These are phyloP conservation scores for Penicillium sp. DNA, from an alignment of 2,329 filamentous ascomycete genomes.

Conservation along the genomic window DNA sequence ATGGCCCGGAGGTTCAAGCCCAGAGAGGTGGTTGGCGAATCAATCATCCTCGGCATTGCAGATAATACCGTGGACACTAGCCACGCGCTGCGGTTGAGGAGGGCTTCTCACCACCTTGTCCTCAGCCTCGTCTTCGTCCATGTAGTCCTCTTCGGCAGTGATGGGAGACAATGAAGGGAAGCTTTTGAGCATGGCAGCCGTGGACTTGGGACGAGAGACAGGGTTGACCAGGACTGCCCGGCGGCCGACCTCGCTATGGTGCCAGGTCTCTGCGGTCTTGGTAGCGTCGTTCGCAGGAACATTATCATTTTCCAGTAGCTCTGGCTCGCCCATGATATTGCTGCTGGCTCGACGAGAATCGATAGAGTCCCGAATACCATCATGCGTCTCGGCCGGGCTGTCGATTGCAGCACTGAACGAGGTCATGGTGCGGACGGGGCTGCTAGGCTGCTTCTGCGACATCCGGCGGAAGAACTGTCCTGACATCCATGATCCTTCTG, in stretches of 20 bases:
- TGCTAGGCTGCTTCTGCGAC: constrained; percentile 48
- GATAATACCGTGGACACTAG: constrained; percentile 29
- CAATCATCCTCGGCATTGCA: constrained; percentile 27
- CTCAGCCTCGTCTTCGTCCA: constrained; percentile 36
- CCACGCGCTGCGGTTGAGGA: constrained; percentile 64
- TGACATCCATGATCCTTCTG: constrained; percentile 94
- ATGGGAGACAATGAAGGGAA: constrained; percentile 49
- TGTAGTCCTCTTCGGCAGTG: constrained; percentile 42
- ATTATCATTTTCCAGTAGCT: constrained; percentile 49
- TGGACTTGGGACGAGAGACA: constrained; percentile 63
- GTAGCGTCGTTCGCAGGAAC: constrained; percentile 24
- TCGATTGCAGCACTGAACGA: constrained; percentile 54
- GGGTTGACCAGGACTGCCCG: constrained; percentile 70
- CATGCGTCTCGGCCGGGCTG: constrained; percentile 44
- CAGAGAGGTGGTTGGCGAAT: not conserved
- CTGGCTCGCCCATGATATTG: constrained; percentile 62
- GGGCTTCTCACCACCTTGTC: constrained; percentile 38
- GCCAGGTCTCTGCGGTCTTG: constrained; percentile 53
- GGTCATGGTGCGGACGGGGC: constrained; percentile 48
- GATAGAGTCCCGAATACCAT: constrained; percentile 48
- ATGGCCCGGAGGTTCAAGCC: constrained; percentile 3
- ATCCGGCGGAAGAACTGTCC: constrained; percentile 66
- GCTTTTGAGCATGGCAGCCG: constrained; percentile 64
- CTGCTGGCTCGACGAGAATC: constrained; percentile 45
- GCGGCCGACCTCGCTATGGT: constrained; percentile 60